phyloP scores from a whole-genome alignment of 106 monocot species.

The Apostasia shenzhenica region DNA sequence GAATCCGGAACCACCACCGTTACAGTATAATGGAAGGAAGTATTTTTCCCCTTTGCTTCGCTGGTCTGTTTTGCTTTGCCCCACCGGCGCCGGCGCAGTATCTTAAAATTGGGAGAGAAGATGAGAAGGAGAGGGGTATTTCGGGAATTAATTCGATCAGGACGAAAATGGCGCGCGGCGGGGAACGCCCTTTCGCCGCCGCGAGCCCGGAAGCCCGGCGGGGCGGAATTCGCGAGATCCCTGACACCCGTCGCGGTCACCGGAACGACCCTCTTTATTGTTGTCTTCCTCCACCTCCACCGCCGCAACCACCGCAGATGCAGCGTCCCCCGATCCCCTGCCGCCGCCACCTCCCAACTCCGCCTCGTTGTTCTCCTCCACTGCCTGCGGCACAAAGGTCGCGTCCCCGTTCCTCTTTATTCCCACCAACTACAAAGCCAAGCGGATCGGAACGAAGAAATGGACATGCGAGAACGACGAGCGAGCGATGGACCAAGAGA shows the following conservation, averaged over 20 bases:
- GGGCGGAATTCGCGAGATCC: slow-evolving; percentile 4
- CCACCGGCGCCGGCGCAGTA: background rate
- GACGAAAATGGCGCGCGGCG: slow-evolving; percentile 55
- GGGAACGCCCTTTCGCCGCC: slow-evolving; percentile 64
- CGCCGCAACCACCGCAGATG: background rate
- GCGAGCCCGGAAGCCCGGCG: slow-evolving; percentile 13
- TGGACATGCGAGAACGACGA: too few relatives aligned
- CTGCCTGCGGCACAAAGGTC: slow-evolving; percentile 20
- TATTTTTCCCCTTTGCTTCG: slow-evolving; percentile 4
- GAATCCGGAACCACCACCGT: slow-evolving; percentile 7
- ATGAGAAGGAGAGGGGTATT: background rate
- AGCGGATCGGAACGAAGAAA: too few relatives aligned
- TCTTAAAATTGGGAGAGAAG: background rate
- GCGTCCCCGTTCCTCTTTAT: slow-evolving; percentile 58
- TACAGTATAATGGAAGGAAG: slow-evolving; percentile 5
- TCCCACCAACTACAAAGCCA: slow-evolving; percentile 34
- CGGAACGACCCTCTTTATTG: background rate
- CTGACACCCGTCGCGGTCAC: background rate
- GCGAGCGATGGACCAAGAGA: background rate
- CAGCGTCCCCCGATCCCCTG: background rate
- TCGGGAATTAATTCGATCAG: slow-evolving; percentile 7
- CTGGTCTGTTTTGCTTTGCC: slow-evolving; percentile 2
- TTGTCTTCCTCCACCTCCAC: slow-evolving; percentile 10
- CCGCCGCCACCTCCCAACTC: background rate
- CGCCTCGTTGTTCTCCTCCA: slow-evolving; percentile 8